A percentile compares a stretch with the other conserved stretches of the same genome.
These are phyloP conservation scores for Talaromyces adpressus DNA, from an alignment of 495 filamentous ascomycete genomes.

Conservation along the genomic window DNA sequence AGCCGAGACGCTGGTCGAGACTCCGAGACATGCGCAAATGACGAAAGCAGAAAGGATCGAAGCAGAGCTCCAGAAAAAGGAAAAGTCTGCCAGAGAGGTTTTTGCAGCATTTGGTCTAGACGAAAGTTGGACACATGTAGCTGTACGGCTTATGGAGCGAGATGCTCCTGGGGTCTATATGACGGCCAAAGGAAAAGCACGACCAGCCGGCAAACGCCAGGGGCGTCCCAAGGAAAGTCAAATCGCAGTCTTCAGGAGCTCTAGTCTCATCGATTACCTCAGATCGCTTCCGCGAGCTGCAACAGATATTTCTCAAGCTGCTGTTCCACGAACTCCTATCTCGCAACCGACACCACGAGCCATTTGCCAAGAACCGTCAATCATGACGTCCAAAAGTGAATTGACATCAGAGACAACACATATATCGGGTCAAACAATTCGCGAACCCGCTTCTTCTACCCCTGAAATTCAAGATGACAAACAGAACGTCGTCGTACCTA, in stretches of 20 bases:
- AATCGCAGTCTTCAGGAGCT: constrained; percentile 43
- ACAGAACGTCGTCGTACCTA: not conserved
- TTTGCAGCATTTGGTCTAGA: constrained; percentile 37
- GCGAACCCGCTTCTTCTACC: not conserved
- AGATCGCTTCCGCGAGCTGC: constrained; percentile 1
- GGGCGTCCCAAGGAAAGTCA: constrained; percentile 45
- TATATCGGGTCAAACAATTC: not conserved
- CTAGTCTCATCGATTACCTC: constrained; percentile 6
- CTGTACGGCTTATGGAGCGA: constrained; percentile 29
- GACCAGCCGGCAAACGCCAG: constrained; percentile 33
- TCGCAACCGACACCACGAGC: not conserved
- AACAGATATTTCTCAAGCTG: not conserved
- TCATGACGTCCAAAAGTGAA: not conserved
- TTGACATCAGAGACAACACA: not conserved
- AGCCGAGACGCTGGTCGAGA: not conserved
- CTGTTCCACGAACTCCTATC: not conserved
- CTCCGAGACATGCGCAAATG: not conserved
- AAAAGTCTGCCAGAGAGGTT: constrained; percentile 28
- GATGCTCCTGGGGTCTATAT: constrained; percentile 43
- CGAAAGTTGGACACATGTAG: constrained; percentile 39
- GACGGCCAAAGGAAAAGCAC: constrained; percentile 38
- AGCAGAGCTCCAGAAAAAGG: constrained; percentile 15
- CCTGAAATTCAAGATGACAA: not conserved
- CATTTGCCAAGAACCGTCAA: not conserved
- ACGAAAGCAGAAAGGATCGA: constrained; percentile 13